These are phyloP conservation scores for Podospora tetraspora DNA, from an alignment of 495 filamentous ascomycete species.

Conservation along the genomic window DNA sequence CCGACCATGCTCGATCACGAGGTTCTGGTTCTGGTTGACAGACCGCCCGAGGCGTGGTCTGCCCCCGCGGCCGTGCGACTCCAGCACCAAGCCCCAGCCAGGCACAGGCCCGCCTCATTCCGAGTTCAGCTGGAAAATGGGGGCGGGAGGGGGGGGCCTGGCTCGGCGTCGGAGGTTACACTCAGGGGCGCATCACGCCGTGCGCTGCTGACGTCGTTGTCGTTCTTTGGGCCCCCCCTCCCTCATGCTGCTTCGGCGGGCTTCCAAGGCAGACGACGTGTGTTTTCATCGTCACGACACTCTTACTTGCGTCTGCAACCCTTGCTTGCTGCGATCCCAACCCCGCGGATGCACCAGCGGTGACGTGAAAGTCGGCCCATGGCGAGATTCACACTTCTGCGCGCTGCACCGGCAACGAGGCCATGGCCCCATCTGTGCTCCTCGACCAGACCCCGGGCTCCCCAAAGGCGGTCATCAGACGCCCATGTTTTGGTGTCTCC, in stretches of 20 bases:
- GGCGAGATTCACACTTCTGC: too few species aligned
- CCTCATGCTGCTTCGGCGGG: not conserved
- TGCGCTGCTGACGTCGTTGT: conserved; percentile 3
- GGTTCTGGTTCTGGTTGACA: not conserved
- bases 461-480: not conserved
- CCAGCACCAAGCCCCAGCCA: conserved; percentile 8
- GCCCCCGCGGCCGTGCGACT: conserved; percentile 2
- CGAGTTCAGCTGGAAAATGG: conserved; percentile 13
- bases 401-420: not conserved
- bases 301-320: not conserved
- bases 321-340: not conserved
- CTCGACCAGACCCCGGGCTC: not conserved
- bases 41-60: not conserved
- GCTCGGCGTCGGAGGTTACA: conserved; percentile 1
- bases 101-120: conserved; percentile 10
- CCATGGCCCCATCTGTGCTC: not conserved
- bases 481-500: not conserved
- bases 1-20: not conserved
- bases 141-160: not conserved
- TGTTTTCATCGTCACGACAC: not conserved
- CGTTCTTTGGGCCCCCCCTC: not conserved
- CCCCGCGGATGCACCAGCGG: not conserved
- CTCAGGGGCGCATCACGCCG: conserved; percentile 1
- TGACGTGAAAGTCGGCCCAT: not conserved
- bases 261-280: not conserved